Evolutionary conservation across 257 asterid species (phyloP).

Genomic region (Vinca minor): DNA sequence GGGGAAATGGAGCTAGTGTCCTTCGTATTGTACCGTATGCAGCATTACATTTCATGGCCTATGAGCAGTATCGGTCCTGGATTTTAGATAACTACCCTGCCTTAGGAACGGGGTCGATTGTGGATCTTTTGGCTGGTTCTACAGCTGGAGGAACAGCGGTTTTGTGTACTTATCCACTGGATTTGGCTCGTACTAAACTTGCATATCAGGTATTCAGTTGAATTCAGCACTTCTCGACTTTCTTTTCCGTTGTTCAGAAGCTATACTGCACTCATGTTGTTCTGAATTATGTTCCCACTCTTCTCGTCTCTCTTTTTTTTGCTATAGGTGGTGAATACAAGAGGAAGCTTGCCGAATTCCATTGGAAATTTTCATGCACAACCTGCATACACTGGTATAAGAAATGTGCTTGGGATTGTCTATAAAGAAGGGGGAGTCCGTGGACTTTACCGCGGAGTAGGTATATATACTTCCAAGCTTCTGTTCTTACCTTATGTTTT

Average conservation of each 20-base stretch:
- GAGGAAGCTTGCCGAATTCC: conserved; percentile 33
- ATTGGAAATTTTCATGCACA: conserved; percentile 27
- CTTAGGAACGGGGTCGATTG: conserved; percentile 79
- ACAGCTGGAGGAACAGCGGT: conserved; percentile 98
- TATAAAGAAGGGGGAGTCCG: conserved; percentile 80
- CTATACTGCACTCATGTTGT: background rate
- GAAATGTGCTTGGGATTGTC: conserved; percentile 61
- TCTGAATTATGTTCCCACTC: background rate
- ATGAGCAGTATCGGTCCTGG: conserved; percentile 79
- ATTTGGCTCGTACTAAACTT: conserved; percentile 94
- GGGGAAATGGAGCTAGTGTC: conserved; percentile 99
- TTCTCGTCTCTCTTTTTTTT: conserved; percentile 5
- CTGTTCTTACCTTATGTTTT: background rate
- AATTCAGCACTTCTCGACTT: background rate
- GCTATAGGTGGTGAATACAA: conserved; percentile 56
- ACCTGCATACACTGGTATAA: conserved; percentile 63
- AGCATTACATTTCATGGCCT: conserved; percentile 91
- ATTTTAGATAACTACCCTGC: conserved; percentile 59
- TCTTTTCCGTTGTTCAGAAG: background rate
- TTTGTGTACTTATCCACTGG: conserved; percentile 93
- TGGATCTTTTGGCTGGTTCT: conserved; percentile 96
- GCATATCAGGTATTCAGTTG: conserved; percentile 76
- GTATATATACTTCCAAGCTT: conserved; percentile 26
- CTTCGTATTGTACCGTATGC: conserved; percentile 94
- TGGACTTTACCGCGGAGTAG: conserved; percentile 87